These are phyloP conservation scores for Cynara cardunculus DNA, from an alignment of 129 eudicot species.

Conservation along the genomic window DNA sequence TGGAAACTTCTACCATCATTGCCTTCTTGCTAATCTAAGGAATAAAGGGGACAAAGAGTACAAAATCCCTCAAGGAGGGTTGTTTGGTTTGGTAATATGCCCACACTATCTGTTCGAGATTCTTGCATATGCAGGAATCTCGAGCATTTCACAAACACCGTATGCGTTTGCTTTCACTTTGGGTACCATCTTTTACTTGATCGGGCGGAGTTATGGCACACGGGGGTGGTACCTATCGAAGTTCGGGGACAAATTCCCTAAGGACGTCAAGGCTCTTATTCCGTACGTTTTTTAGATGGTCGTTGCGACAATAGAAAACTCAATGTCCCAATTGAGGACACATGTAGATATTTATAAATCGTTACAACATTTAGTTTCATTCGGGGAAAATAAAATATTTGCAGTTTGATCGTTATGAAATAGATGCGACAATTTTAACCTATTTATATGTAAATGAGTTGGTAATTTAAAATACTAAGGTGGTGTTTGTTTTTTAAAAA, in stretches of 20 bases:
- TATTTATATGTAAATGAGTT: neutral
- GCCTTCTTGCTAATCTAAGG: constrained; percentile 53
- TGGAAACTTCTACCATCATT: constrained; percentile 55
- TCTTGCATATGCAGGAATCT: constrained; percentile 41
- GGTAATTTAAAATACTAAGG: too few relatives aligned
- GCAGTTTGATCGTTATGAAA: neutral
- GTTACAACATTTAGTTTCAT: neutral
- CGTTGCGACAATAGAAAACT: neutral
- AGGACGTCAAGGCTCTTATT: constrained; percentile 42
- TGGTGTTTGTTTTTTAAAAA: too few relatives aligned
- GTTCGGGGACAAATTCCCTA: constrained; percentile 51
- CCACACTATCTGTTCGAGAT: constrained; percentile 77
- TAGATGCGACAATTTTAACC: neutral
- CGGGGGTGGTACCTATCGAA: constrained; percentile 55
- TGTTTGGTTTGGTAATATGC: constrained; percentile 61
- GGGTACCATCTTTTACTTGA: constrained; percentile 38
- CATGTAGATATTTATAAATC: neutral
- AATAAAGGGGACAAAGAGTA: constrained; percentile 42
- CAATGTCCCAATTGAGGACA: neutral
- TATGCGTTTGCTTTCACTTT: constrained; percentile 35
- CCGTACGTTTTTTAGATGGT: constrained; percentile 39
- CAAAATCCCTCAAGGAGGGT: constrained; percentile 71
- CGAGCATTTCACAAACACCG: constrained; percentile 53
- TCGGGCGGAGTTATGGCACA: constrained; percentile 56
- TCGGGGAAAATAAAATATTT: neutral